phyloP scores from a whole-genome alignment of 805 yeast genomes.

The Myxozyma melibiosi region DNA sequence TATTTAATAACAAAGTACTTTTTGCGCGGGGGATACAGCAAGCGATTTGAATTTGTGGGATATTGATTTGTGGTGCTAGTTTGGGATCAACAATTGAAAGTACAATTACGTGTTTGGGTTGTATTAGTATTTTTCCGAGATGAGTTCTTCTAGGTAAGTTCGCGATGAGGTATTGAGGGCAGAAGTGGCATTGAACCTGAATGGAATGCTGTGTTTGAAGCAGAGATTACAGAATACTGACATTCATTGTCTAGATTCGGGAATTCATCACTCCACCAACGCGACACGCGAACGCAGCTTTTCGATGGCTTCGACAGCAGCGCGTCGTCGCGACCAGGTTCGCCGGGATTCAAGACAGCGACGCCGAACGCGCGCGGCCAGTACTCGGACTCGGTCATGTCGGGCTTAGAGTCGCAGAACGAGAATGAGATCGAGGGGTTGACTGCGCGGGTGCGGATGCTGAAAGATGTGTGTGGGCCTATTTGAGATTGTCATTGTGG shows the following conservation, averaged over 20 bases:
- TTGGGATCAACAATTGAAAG: neutral
- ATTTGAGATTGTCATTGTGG: neutral
- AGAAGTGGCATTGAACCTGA: too few species aligned
- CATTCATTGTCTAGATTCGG: constrained; percentile 2
- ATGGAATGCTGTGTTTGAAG: too few species aligned
- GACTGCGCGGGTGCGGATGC: constrained; percentile 55
- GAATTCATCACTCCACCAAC: constrained; percentile 36
- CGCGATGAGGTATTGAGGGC: too few species aligned
- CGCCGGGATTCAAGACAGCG: constrained; percentile 35
- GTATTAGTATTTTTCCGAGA: neutral
- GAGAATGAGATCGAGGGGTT: constrained; percentile 60
- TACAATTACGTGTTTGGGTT: neutral
- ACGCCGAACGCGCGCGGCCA: constrained; percentile 38
- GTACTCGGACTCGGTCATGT: constrained; percentile 55
- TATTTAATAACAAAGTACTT: too few species aligned
- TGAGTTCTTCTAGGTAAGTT: constrained; percentile 16
- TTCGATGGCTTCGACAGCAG: constrained; percentile 39
- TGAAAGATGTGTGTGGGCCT: constrained; percentile 49
- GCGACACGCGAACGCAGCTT: constrained; percentile 46
- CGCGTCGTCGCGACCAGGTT: constrained; percentile 23
- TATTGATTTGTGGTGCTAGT: too few species aligned
- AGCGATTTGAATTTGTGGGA: too few species aligned
- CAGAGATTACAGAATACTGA: neutral
- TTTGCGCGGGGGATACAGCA: too few species aligned
- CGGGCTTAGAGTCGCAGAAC: constrained; percentile 66